Percentiles rank a stretch among this genome's conserved stretches.
phyloP scores from a whole-genome alignment of 352 stramenopile species.

The Phytophthora meadii region DNA sequence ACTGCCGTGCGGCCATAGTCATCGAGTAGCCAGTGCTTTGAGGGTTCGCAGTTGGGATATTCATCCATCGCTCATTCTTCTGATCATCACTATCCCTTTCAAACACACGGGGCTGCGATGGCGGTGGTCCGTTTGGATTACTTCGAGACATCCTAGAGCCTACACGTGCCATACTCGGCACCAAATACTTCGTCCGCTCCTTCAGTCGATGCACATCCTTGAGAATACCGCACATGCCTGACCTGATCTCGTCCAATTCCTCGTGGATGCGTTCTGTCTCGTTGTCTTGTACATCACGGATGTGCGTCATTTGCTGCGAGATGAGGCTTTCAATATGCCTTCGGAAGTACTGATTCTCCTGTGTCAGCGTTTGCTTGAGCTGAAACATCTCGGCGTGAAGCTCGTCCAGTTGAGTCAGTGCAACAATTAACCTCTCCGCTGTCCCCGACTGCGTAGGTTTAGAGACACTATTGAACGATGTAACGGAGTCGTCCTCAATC shows the following conservation, averaged over 20 bases:
- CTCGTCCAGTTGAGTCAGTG: constrained; percentile 52
- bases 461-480: constrained; percentile 5
- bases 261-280: constrained; percentile 60
- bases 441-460: constrained; percentile 21
- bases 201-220: constrained; percentile 77
- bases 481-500: constrained; percentile 5
- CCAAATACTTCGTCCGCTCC: constrained; percentile 73
- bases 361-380: constrained; percentile 54
- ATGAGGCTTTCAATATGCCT: constrained; percentile 61
- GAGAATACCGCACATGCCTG: constrained; percentile 67
- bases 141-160: constrained; percentile 25
- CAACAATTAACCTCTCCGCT: constrained; percentile 48
- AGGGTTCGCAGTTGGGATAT: constrained; percentile 8
- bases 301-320: constrained; percentile 51
- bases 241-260: constrained; percentile 72
- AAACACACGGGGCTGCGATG: constrained; percentile 6
- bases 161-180: constrained; percentile 49
- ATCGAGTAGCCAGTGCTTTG: constrained; percentile 37
- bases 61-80: constrained; percentile 19
- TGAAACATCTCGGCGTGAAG: constrained; percentile 60
- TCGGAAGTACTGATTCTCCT: constrained; percentile 58
- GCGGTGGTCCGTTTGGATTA: constrained; percentile 17
- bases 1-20: constrained; percentile 39
- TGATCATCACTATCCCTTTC: constrained; percentile 22
- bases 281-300: constrained; percentile 57